These are phyloP conservation scores for Bryum argenteum DNA, from an alignment of 225 moss, liverwort and hornwort genomes.

Conservation along the genomic window DNA sequence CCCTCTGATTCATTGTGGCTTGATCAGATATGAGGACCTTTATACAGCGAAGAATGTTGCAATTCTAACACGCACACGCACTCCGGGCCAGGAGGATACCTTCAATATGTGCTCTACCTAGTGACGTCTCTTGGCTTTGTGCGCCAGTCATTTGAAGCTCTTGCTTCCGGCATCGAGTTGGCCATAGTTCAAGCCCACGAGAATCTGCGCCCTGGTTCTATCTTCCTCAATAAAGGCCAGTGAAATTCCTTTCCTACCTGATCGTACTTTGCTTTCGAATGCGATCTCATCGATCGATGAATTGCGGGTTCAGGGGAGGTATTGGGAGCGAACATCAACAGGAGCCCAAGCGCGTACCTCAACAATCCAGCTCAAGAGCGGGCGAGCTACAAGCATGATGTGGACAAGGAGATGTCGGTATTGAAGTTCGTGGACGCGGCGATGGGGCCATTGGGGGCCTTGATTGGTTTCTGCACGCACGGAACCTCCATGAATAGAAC, in stretches of 20 bases:
- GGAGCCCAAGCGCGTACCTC: constrained; percentile 83
- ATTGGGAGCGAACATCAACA: constrained; percentile 70
- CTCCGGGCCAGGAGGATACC: constrained; percentile 82
- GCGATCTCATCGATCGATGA: not conserved
- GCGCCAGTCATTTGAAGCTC: constrained; percentile 83
- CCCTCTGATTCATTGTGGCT: not conserved
- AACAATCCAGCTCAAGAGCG: constrained; percentile 75
- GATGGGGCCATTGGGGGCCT: constrained; percentile 72
- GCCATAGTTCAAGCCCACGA: constrained; percentile 80
- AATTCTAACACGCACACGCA: constrained; percentile 83
- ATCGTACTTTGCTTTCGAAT: too few species aligned
- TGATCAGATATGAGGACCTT: constrained; percentile 67
- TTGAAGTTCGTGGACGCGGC: constrained; percentile 72
- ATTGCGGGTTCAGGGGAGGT: constrained; percentile 49
- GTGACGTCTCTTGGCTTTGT: constrained; percentile 83
- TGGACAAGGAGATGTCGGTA: constrained; percentile 76
- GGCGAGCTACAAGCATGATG: constrained; percentile 57
- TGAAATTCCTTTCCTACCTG: not conserved
- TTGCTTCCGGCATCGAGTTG: constrained; percentile 73
- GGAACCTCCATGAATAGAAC: constrained; percentile 87
- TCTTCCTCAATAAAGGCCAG: constrained; percentile 56
- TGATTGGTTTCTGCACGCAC: constrained; percentile 93
- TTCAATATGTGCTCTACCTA: constrained; percentile 83
- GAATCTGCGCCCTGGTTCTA: constrained; percentile 67
- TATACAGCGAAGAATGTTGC: constrained; percentile 76